Conservation (phyloP, 495 filamentous ascomycete species). For the Aspergillus coremiiformis region DNA sequence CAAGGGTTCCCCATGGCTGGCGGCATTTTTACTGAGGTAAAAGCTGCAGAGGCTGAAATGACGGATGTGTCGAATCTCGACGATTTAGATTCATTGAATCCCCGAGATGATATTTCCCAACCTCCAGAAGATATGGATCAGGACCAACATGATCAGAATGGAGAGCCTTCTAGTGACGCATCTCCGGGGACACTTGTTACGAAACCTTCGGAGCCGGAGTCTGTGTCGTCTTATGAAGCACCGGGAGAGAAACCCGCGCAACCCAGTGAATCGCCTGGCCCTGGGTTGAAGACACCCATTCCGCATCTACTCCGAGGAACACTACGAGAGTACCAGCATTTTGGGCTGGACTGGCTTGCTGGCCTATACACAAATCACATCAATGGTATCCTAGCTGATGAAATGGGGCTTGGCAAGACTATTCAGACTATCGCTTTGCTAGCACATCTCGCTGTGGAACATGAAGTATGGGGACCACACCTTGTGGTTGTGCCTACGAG, state of each 20-base stretch:
- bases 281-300: conserved; percentile 60
- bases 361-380: conserved; percentile 84
- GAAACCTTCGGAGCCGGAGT: conserved; percentile 62
- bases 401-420: conserved; percentile 98
- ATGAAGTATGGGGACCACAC: conserved; percentile 93
- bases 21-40: conserved; percentile 9
- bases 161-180: conserved; percentile 36
- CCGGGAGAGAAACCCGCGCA: conserved; percentile 30
- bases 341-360: conserved; percentile 93
- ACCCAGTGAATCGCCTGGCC: conserved; percentile 25
- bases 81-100: not conserved
- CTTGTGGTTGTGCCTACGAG: conserved; percentile 94
- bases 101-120: not conserved
- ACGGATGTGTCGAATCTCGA: conserved; percentile 8
- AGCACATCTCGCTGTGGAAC: conserved; percentile 85
- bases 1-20: conserved; percentile 7
- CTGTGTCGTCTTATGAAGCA: conserved; percentile 51
- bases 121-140: conserved; percentile 8
- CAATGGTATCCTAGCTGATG: conserved; percentile 97
- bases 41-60: conserved; percentile 8
- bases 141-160: conserved; percentile 20
- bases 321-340: conserved; percentile 93
- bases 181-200: conserved; percentile 58
- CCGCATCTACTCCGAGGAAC: conserved; percentile 87
- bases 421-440: conserved; percentile 96